Conservation (phyloP, 2,329 filamentous ascomycete species). For the Phyllosticta capitalensis region DNA sequence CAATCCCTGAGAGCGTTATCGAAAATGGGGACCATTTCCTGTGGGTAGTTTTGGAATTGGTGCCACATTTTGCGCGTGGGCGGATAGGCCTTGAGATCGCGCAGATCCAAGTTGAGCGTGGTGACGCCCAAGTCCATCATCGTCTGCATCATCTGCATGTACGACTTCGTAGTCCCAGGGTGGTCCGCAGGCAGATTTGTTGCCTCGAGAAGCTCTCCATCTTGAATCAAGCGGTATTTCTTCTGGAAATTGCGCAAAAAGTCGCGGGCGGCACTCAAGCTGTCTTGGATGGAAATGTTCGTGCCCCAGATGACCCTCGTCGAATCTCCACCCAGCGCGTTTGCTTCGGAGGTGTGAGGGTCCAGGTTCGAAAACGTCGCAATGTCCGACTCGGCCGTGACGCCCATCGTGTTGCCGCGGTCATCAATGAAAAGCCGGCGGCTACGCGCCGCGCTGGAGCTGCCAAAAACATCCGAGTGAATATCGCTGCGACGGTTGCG, state of each 20-base stretch:
- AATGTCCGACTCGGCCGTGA: conserved; percentile 44
- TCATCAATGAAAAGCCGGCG: conserved; percentile 56
- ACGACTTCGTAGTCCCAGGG: conserved; percentile 68
- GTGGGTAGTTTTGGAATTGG: conserved; percentile 86
- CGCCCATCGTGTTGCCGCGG: conserved; percentile 49
- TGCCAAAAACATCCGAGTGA: conserved; percentile 62
- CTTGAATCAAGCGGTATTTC: conserved; percentile 87
- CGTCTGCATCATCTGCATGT: conserved; percentile 74
- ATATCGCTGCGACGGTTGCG: conserved; percentile 74
- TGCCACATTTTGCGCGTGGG: conserved; percentile 91
- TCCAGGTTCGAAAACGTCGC: conserved; percentile 59
- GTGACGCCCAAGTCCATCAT: conserved; percentile 83
- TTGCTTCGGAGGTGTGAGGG: conserved; percentile 84
- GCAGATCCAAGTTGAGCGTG: conserved; percentile 78
- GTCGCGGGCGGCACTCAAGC: conserved; percentile 77
- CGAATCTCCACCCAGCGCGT: conserved; percentile 71
- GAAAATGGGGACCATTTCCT: conserved; percentile 94
- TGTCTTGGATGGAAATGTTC: conserved; percentile 87
- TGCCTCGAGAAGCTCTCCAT: conserved; percentile 65
- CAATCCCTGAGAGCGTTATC: conserved; percentile 89
- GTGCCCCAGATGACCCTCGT: conserved; percentile 92
- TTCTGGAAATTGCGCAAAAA: conserved; percentile 86
- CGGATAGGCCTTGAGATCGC: conserved; percentile 85
- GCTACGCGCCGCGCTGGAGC: conserved; percentile 36
- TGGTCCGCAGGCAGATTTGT: conserved; percentile 59